Conservation (phyloP, 257 asterid genomes). For the Voacanga thouarsii region DNA sequence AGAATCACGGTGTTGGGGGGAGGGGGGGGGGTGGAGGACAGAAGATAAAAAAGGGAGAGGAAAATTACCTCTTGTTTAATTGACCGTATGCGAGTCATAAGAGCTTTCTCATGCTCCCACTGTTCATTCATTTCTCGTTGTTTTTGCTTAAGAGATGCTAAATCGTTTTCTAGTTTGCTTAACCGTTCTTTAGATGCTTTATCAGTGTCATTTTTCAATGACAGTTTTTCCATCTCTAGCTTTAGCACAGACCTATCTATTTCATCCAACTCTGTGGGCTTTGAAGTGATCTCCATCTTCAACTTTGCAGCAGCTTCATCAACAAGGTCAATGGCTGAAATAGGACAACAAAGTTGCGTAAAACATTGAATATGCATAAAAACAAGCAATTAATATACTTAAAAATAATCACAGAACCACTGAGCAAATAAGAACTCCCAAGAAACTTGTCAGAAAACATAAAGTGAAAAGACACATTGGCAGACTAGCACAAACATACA, state of each 20-base stretch:
- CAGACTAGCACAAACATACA: neutral
- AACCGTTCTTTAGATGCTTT: slow-evolving; percentile 82
- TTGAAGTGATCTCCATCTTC: slow-evolving; percentile 95
- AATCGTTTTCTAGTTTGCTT: slow-evolving; percentile 71
- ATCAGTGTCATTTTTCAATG: slow-evolving; percentile 78
- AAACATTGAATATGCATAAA: neutral
- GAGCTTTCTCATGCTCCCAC: slow-evolving; percentile 76
- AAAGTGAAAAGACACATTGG: no score
- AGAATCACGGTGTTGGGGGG: no score
- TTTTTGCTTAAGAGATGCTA: slow-evolving; percentile 58
- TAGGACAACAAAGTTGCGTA: slow-evolving; percentile 10
- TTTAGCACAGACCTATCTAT: slow-evolving; percentile 76
- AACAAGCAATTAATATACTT: neutral
- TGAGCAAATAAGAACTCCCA: neutral
- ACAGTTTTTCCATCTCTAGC: slow-evolving; percentile 91
- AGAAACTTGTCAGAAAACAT: neutral
- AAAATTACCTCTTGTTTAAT: slow-evolving; percentile 71
- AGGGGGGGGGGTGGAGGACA: neutral
- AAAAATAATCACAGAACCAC: neutral
- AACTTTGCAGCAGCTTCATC: slow-evolving; percentile 98
- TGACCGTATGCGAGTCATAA: slow-evolving; percentile 77
- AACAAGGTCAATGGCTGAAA: slow-evolving; percentile 89
- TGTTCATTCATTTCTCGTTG: slow-evolving; percentile 67
- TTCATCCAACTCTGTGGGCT: slow-evolving; percentile 85
- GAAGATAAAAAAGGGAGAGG: no score